phyloP scores from a whole-genome alignment of 2,329 filamentous ascomycete genomes.

The Metarhizium robertsii region DNA sequence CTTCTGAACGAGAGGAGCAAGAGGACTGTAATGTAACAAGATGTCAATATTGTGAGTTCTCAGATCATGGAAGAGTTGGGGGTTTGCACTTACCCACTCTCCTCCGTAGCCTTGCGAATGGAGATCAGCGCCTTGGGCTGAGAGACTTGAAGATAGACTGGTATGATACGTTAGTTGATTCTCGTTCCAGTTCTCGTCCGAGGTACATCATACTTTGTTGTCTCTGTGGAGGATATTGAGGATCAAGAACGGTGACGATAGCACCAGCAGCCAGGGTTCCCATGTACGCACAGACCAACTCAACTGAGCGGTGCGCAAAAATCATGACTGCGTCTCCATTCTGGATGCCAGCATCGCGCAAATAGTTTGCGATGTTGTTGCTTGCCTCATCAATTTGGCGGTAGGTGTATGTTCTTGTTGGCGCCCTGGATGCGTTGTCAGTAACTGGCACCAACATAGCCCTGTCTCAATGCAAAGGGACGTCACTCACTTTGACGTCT shows the following conservation, averaged over 20 bases:
- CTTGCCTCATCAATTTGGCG: too few relatives aligned
- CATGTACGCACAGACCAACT: too few relatives aligned
- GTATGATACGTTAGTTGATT: not conserved
- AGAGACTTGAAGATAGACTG: conserved; percentile 68
- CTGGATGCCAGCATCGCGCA: too few relatives aligned
- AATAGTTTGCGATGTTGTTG: too few relatives aligned
- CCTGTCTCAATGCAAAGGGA: too few relatives aligned
- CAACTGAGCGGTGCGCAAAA: too few relatives aligned
- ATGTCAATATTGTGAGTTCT: not conserved
- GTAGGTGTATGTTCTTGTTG: too few relatives aligned
- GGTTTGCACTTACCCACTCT: conserved; percentile 8
- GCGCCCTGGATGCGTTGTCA: too few relatives aligned
- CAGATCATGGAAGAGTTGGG: not conserved
- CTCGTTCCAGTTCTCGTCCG: not conserved
- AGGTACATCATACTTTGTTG: conserved; percentile 12
- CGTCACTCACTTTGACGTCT: too few relatives aligned
- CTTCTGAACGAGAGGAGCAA: conserved; percentile 37
- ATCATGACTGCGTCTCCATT: too few relatives aligned
- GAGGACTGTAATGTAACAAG: conserved; percentile 27
- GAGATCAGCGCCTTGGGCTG: conserved; percentile 57
- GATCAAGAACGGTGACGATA: conserved; percentile 63
- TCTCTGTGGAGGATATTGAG: conserved; percentile 28
- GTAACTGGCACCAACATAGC: too few relatives aligned
- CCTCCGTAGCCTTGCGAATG: conserved; percentile 60
- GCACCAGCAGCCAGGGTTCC: conserved; percentile 39